phyloP scores from a whole-genome alignment of 352 stramenopile genomes.

The Phytophthora constricta region DNA sequence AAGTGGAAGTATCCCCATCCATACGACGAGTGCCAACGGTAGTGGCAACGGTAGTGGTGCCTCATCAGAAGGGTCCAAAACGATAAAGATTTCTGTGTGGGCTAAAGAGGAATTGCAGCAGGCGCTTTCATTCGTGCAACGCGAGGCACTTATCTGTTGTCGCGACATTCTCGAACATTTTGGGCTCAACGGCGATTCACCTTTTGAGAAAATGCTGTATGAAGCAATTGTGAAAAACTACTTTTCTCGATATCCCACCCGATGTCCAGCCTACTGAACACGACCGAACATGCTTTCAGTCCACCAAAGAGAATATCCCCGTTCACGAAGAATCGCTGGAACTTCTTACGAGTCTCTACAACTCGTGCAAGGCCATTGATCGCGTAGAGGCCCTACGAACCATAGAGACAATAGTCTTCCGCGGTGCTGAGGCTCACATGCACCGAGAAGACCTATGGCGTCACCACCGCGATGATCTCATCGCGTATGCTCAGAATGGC shows the following conservation, averaged over 20 bases:
- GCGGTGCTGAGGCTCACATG: constrained; percentile 79
- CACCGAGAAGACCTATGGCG: constrained; percentile 77
- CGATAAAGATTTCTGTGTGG: constrained; percentile 70
- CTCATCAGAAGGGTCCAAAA: constrained; percentile 45
- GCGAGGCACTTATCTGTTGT: constrained; percentile 73
- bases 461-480: constrained; percentile 58
- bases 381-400: constrained; percentile 77
- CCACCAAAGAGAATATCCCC: constrained; percentile 84
- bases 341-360: constrained; percentile 64
- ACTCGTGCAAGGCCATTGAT: constrained; percentile 63
- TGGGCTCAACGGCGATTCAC: constrained; percentile 60
- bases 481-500: constrained; percentile 58
- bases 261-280: constrained; percentile 89
- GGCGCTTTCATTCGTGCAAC: constrained; percentile 76
- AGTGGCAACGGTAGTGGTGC: constrained; percentile 14
- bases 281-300: constrained; percentile 85
- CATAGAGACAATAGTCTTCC: constrained; percentile 80
- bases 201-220: constrained; percentile 84
- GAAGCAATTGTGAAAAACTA: constrained; percentile 79
- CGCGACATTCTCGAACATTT: constrained; percentile 78
- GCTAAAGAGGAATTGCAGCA: constrained; percentile 87
- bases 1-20: constrained; percentile 11
- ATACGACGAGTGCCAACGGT: constrained; percentile 16
- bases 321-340: constrained; percentile 77
- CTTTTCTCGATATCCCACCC: constrained; percentile 83